A percentile compares a stretch with the other conserved stretches of the same genome.
These are phyloP conservation scores for Suillus plorans DNA, from an alignment of 768 basidiomycete species.

Conservation along the genomic window DNA sequence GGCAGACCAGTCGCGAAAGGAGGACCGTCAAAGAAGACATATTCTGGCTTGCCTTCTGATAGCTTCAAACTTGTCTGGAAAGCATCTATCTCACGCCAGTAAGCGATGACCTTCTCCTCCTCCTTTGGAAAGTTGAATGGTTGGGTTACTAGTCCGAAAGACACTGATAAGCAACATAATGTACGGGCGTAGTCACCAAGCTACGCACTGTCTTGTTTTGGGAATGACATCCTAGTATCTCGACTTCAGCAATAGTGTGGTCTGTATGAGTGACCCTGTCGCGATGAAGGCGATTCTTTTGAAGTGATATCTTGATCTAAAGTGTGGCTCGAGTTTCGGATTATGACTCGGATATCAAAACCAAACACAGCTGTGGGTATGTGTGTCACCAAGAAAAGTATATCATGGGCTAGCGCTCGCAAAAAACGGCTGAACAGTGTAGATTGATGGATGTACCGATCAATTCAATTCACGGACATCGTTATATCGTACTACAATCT, in stretches of 20 bases:
- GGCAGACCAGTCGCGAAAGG: conserved; percentile 97
- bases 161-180: conserved; percentile 8
- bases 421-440: neutral
- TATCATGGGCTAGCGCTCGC: neutral
- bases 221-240: conserved; percentile 54
- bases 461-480: neutral
- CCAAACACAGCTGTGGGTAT: conserved; percentile 1
- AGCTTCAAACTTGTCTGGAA: conserved; percentile 93
- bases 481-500: neutral
- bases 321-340: neutral
- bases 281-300: neutral
- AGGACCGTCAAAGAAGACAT: conserved; percentile 95
- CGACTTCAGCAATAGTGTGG: neutral
- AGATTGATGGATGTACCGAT: neutral
- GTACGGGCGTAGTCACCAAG: neutral
- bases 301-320: neutral
- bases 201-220: conserved; percentile 70
- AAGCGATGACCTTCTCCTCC: conserved; percentile 86
- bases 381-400: neutral
- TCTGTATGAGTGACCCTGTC: neutral
- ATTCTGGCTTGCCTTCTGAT: conserved; percentile 87
- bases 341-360: conserved; percentile 1
- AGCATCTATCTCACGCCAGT: conserved; percentile 97
- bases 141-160: conserved; percentile 54
- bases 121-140: conserved; percentile 84